Evolutionary conservation across 345 rosid species (phyloP).

Genomic region (Turnera subulata): DNA sequence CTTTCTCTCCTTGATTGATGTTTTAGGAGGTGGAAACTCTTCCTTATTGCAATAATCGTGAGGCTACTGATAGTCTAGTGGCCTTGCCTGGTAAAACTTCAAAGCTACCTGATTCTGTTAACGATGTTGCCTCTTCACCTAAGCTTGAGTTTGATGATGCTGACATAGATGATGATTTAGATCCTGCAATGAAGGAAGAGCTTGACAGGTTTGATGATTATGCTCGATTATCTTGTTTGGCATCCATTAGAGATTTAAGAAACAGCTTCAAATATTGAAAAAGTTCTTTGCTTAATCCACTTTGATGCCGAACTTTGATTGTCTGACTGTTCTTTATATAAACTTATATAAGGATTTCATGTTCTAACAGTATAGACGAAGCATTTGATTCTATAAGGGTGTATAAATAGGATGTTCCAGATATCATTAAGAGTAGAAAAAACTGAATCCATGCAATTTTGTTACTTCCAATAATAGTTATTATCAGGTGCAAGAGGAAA

Average conservation of each 20-base stretch:
- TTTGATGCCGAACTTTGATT: too few relatives aligned
- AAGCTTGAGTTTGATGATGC: conserved; percentile 56
- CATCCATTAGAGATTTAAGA: too few relatives aligned
- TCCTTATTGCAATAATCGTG: conserved; percentile 31
- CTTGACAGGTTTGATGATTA: conserved; percentile 58
- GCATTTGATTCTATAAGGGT: too few relatives aligned
- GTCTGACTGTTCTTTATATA: too few relatives aligned
- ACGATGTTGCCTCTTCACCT: conserved; percentile 34
- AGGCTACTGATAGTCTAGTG: conserved; percentile 29
- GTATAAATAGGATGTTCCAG: too few relatives aligned
- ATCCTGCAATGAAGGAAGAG: conserved; percentile 76
- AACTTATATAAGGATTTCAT: too few relatives aligned
- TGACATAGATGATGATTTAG: conserved; percentile 71
- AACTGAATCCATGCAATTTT: too few relatives aligned
- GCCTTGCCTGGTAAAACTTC: conserved; percentile 38
- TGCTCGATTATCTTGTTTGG: neutral
- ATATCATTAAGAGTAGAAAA: too few relatives aligned
- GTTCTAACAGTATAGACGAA: too few relatives aligned
- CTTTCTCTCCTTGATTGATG: conserved; percentile 12
- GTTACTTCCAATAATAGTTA: too few relatives aligned
- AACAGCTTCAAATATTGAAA: neutral
- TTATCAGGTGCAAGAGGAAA: too few relatives aligned
- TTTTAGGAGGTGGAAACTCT: conserved; percentile 44
- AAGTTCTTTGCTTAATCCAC: too few relatives aligned
- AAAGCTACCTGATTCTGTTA: conserved; percentile 28